Evolutionary conservation across 495 filamentous ascomycete genomes (phyloP).

Genomic region (Penicillium paxilli): DNA sequence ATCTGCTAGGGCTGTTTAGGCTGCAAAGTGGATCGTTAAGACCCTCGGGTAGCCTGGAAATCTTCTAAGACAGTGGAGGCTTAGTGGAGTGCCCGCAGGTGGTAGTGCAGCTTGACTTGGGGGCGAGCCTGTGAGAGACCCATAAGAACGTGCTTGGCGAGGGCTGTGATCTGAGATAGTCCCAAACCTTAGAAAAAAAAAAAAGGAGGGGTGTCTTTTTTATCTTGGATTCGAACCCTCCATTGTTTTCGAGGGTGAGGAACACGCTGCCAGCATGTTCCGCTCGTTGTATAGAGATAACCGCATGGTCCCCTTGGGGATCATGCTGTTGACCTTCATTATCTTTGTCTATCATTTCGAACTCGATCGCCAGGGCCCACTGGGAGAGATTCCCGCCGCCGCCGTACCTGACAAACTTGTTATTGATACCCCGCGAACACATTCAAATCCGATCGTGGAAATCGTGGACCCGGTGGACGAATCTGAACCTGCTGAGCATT

Average conservation of each 20-base stretch:
- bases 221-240: neutral
- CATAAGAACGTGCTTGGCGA: neutral
- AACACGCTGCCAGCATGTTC: conserved; percentile 7
- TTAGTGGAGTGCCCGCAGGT: conserved; percentile 7
- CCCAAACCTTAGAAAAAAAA: neutral
- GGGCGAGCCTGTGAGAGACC: neutral
- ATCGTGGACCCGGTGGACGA: neutral
- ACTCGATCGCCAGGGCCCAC: conserved; percentile 14
- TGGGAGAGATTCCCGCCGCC: conserved; percentile 6
- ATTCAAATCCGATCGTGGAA: neutral
- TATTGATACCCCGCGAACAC: conserved; percentile 1
- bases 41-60: neutral
- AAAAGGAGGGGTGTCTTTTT: neutral
- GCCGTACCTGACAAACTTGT: conserved; percentile 5
- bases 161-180: neutral
- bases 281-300: conserved; percentile 27
- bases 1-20: neutral
- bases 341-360: conserved; percentile 29
- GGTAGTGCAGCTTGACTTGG: neutral
- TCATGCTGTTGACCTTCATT: conserved; percentile 26
- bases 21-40: neutral
- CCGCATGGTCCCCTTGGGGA: conserved; percentile 27
- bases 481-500: neutral
- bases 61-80: conserved; percentile 2
- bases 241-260: neutral